Evolutionary conservation across 2,329 filamentous ascomycete species (phyloP).

Genomic region (Tolypocladium endophyticum): DNA sequence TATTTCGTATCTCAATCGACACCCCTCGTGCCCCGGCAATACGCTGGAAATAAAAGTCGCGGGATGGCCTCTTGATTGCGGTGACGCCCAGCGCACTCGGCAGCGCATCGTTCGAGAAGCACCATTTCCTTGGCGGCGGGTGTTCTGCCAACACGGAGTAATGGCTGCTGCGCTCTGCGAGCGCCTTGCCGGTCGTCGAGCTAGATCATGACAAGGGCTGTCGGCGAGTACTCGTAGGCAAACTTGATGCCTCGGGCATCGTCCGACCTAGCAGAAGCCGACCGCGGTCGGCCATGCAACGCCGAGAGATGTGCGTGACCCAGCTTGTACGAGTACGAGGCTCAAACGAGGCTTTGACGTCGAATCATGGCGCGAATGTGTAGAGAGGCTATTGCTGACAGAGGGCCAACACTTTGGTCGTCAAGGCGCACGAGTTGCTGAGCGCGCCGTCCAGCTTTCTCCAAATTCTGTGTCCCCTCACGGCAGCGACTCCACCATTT

Average conservation of each 20-base stretch:
- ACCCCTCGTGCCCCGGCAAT: neutral
- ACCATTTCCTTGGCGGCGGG: neutral
- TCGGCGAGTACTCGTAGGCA: neutral
- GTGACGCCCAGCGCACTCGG: neutral
- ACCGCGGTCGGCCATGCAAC: neutral
- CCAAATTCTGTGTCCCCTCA: conserved; percentile 8
- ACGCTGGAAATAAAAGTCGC: neutral
- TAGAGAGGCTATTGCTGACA: neutral
- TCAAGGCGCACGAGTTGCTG: neutral
- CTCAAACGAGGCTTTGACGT: neutral
- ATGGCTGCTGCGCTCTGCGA: neutral
- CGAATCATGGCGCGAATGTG: neutral
- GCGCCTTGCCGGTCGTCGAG: neutral
- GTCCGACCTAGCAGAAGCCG: neutral
- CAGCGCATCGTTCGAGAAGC: neutral
- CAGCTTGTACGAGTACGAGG: neutral
- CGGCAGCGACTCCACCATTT: conserved; percentile 10
- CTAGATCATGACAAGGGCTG: neutral
- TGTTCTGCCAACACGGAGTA: neutral
- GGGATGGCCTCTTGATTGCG: neutral
- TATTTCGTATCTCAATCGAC: neutral
- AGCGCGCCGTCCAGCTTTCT: conserved; percentile 1
- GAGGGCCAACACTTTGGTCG: neutral
- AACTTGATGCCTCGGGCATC: neutral
- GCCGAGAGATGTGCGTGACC: neutral